Percentiles rank a stretch among this genome's conserved stretches.
phyloP scores from a whole-genome alignment of 441 rosid species.

The Lepidium campestre region DNA sequence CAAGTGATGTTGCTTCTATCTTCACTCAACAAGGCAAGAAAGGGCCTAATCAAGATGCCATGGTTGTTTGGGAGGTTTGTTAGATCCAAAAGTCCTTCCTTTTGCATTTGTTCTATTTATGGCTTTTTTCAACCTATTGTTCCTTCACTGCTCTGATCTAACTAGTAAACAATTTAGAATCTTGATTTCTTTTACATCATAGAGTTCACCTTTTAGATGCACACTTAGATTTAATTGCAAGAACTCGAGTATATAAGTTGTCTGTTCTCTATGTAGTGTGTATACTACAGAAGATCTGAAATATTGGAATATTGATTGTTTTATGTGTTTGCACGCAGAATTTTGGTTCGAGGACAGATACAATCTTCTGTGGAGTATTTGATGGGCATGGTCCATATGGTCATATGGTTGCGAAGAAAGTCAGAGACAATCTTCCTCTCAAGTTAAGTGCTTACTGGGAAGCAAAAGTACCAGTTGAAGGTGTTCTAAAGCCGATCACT shows the following conservation, averaged over 20 bases:
- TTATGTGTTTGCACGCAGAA: conserved; percentile 38
- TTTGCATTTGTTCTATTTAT: background rate
- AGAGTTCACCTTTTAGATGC: background rate
- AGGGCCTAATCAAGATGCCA: conserved; percentile 98
- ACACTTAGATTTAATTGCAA: background rate
- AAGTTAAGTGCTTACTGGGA: conserved; percentile 84
- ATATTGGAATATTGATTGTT: background rate
- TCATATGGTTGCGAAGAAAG: conserved; percentile 93
- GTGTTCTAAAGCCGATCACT: conserved; percentile 40
- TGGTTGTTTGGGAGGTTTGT: conserved; percentile 99
- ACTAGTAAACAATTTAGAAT: background rate
- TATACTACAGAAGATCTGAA: background rate
- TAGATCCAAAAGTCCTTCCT: background rate
- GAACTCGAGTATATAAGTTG: background rate
- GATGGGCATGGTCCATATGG: conserved; percentile 99
- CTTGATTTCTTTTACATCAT: background rate
- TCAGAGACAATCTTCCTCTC: conserved; percentile 87
- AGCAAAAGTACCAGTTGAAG: conserved; percentile 46
- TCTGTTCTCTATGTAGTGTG: background rate
- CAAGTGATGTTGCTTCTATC: conserved; percentile 69
- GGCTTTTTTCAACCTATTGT: background rate
- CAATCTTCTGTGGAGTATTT: conserved; percentile 93
- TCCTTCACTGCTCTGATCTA: background rate
- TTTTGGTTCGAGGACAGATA: conserved; percentile 79
- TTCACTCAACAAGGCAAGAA: conserved; percentile 94